Conservation (phyloP, 257 asterid species). For the Gentiana macrophylla region DNA sequence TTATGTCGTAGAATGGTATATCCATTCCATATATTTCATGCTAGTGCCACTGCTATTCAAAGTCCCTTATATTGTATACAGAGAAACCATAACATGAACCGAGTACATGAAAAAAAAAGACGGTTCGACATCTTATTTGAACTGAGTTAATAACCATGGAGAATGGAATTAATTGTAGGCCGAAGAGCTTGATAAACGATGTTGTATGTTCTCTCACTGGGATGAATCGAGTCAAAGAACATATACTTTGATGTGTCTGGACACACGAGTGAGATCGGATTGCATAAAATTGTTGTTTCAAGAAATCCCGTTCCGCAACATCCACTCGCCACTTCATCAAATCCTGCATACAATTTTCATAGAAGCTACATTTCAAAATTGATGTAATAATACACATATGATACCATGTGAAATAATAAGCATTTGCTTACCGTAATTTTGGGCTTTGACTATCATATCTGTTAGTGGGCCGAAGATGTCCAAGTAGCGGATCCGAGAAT, state of each 20-base stretch:
- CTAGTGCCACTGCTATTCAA: too few species aligned
- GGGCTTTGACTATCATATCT: conserved; percentile 26
- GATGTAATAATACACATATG: too few species aligned
- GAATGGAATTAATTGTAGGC: conserved; percentile 32
- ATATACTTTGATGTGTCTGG: conserved; percentile 39
- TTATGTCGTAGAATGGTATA: too few species aligned
- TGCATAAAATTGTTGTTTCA: conserved; percentile 51
- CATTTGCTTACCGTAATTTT: conserved; percentile 30
- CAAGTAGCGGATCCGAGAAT: conserved; percentile 36
- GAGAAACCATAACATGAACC: too few species aligned
- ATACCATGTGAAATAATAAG: too few species aligned
- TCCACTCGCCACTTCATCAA: conserved; percentile 45
- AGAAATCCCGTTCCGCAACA: conserved; percentile 74
- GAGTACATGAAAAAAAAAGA: too few species aligned
- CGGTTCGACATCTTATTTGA: too few species aligned
- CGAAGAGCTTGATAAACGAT: conserved; percentile 23
- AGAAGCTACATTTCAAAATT: too few species aligned
- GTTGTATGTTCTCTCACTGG: conserved; percentile 37
- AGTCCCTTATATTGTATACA: too few species aligned
- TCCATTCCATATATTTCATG: too few species aligned
- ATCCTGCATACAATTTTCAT: conserved; percentile 21
- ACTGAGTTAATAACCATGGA: conserved; percentile 6
- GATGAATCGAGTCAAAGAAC: conserved; percentile 76
- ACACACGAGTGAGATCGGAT: conserved; percentile 32
- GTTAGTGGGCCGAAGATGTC: conserved; percentile 31